phyloP scores from a whole-genome alignment of 768 basidiomycete genomes.

The Gloeophyllum trabeum region DNA sequence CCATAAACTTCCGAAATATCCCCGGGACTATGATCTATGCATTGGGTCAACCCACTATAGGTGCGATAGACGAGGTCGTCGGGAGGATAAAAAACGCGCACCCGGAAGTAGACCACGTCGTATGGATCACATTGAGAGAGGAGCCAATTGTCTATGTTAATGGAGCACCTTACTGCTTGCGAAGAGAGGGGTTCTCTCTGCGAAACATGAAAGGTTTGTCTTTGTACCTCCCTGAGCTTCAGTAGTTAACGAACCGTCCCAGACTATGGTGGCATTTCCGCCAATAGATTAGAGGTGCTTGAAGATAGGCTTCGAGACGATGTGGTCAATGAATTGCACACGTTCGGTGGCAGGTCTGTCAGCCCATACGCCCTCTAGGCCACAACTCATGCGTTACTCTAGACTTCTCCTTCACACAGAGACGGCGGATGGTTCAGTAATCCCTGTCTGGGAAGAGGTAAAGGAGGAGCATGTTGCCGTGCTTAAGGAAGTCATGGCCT shows the following conservation, averaged over 20 bases:
- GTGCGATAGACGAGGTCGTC: conserved; percentile 78
- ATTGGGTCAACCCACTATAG: conserved; percentile 84
- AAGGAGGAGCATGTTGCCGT: conserved; percentile 60
- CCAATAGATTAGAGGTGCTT: conserved; percentile 76
- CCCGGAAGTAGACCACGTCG: conserved; percentile 48
- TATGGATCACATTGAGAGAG: conserved; percentile 92
- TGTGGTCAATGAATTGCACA: conserved; percentile 69
- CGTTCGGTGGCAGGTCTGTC: conserved; percentile 72
- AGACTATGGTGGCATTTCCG: conserved; percentile 96
- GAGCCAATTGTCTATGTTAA: conserved; percentile 90
- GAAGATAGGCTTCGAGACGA: conserved; percentile 88
- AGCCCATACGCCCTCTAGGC: not conserved
- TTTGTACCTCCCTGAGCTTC: conserved; percentile 3
- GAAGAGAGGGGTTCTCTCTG: conserved; percentile 76
- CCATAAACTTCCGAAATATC: conserved; percentile 87
- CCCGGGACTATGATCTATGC: conserved; percentile 78
- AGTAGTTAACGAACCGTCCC: not conserved
- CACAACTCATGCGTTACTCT: not conserved
- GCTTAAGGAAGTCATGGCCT: conserved; percentile 80
- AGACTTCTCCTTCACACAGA: conserved; percentile 88
- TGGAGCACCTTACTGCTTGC: conserved; percentile 82
- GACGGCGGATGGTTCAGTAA: conserved; percentile 73
- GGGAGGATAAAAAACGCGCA: conserved; percentile 46
- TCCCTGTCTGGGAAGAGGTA: conserved; percentile 94
- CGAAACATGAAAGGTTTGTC: conserved; percentile 84